Conservation (phyloP, 371 early-diverging fungal species). For the Mucor velutinosus region DNA sequence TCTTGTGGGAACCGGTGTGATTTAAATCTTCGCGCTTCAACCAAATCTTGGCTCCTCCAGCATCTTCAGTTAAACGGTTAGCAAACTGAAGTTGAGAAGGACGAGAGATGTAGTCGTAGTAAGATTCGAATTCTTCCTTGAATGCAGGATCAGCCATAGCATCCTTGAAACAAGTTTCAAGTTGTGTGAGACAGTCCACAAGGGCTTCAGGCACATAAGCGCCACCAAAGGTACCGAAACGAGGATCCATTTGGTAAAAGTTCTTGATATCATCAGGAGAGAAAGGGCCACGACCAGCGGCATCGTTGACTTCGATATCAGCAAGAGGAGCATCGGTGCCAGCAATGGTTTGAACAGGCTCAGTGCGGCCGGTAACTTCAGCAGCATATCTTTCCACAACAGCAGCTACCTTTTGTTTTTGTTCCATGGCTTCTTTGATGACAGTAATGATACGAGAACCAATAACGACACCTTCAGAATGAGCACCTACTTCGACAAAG, state of each 20-base stretch:
- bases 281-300: conserved; percentile 28
- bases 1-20: conserved; percentile 98
- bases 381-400: conserved; percentile 62
- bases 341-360: conserved; percentile 31
- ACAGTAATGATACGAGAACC: conserved; percentile 89
- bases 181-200: conserved; percentile 88
- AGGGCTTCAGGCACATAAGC: conserved; percentile 96
- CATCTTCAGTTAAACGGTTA: conserved; percentile 77
- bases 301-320: conserved; percentile 37
- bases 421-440: conserved; percentile 64
- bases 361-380: conserved; percentile 62
- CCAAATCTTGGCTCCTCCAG: conserved; percentile 92
- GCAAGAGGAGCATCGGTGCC: conserved; percentile 33
- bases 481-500: conserved; percentile 80
- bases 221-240: conserved; percentile 96
- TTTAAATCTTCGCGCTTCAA: conserved; percentile 98
- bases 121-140: conserved; percentile 87
- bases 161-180: conserved; percentile 81
- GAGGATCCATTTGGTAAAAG: conserved; percentile 63
- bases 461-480: conserved; percentile 94
- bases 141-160: conserved; percentile 86
- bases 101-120: conserved; percentile 91
- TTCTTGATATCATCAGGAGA: conserved; percentile 35
- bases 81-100: conserved; percentile 89
- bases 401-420: conserved; percentile 48